Evolutionary conservation across 225 moss, liverwort and hornwort genomes (phyloP).

Genomic region (Pseudisothecium myosuroides): DNA sequence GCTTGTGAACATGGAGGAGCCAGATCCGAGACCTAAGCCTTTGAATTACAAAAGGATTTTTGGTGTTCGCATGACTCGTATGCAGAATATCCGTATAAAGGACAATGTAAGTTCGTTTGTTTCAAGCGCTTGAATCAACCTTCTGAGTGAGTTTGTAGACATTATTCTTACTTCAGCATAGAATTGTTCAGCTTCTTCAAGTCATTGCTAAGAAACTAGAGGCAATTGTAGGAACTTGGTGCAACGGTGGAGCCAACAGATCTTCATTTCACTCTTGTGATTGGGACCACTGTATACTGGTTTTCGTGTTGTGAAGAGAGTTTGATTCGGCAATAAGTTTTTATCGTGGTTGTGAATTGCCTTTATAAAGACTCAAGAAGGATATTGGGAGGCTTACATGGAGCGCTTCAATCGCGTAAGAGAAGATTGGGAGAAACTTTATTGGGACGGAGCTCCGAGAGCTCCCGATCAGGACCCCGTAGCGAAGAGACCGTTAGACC

Average conservation of each 20-base stretch:
- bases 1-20: slow-evolving; percentile 46
- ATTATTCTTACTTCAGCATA: neutral
- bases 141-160: neutral
- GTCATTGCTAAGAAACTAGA: neutral
- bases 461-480: slow-evolving; percentile 48
- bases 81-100: slow-evolving; percentile 32
- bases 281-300: neutral
- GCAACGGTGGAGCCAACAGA: neutral
- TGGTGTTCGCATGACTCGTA: slow-evolving; percentile 14
- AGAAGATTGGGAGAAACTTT: slow-evolving; percentile 77
- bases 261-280: neutral
- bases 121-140: neutral
- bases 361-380: slow-evolving; percentile 52
- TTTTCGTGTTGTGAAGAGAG: neutral
- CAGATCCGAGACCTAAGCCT: slow-evolving; percentile 52
- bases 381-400: slow-evolving; percentile 66
- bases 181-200: neutral
- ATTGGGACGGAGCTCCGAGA: slow-evolving; percentile 64
- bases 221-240: neutral
- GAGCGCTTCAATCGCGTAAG: slow-evolving; percentile 44
- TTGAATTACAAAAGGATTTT: slow-evolving; percentile 26
- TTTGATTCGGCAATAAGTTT: neutral
- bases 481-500: slow-evolving; percentile 30
- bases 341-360: neutral
- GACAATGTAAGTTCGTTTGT: slow-evolving; percentile 20